Evolutionary conservation across 2,329 filamentous ascomycete genomes (phyloP), one percentile per base, ranked within the genome.

Genomic region (Penicillium janthinellum): DNA sequence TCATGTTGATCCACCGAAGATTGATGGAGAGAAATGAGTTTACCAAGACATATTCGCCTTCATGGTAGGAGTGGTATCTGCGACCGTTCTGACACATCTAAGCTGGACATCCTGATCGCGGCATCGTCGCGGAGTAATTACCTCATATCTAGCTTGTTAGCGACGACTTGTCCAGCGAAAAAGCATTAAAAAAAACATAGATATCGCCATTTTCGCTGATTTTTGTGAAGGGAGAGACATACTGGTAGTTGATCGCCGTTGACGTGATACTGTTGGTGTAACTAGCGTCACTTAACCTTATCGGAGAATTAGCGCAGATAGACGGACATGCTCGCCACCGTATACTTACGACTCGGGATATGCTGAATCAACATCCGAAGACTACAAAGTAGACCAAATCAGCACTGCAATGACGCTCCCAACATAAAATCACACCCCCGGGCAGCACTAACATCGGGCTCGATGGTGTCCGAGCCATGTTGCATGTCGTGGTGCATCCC

Each of bases 261-360:
- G 71, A 73, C 0, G 71, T 72, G 59, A 73, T 64, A 45, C 71
- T 73, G 11, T 64, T 67, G 20, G 71, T 73, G 61, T 70, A 71
- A 61, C 65, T 72, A 44, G 63, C 67, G 12, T 71, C 65, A 57
- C 65, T 66, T 34, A 69, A 60, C 10, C 67, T 71, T 44, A 38
- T 28, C 52, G 54, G 22, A 38, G 11, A 22, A 48, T 70, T 42
- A 64, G 54, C 34, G 48, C 48, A 48, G 35, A 54, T 50, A 42
- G 28, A 42, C 8, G 22, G 15, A 20, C 25, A 2, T 5, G 14
- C 5, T 22, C 22, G 15, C 52, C 28, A 52, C 45, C 41, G 15
- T 14, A 22, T 15, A 68, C 71, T 63, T 60, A 73, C 71, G 70
- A 70, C 28, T 66, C 64, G 47, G 59, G 44, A 49, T 69, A 73